Evolutionary conservation across 2,329 filamentous ascomycete genomes (phyloP), one percentile per base, ranked within the genome.

Genomic region (Penicillium thymicola): DNA sequence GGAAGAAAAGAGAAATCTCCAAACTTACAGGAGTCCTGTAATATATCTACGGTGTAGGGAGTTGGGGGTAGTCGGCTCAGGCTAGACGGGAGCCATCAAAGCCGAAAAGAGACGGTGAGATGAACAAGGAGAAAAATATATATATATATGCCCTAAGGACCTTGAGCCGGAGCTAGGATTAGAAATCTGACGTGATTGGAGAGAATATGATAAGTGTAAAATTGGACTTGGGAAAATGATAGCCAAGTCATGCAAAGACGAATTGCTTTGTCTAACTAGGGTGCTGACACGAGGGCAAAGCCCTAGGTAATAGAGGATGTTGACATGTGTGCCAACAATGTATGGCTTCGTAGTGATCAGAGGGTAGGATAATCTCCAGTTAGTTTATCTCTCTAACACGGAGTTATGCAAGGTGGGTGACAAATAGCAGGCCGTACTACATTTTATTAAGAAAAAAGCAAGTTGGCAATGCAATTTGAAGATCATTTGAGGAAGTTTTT

Each of bases 41-140:
- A 37, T 62, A 53, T 60, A 63, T 57, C 54, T 60, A 59, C 30
- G 9, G 2, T n/a, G 44, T 46, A 25, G 9, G 14, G 21, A 13
- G 44, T 21, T 21, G 21, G 21, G 21, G 16, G 41, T 25, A 34
- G 30, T 58, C 16, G 34, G 34, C 21, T 51, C 47, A 57, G 53
- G 56, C 50, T 25, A 25, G 3, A 23, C 57, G 61, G 57, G 61
- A 59, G 59, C 18, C 27, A 46, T 57, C 43, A 54, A 52, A 21
- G 13, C 34, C 41, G 46, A 34, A 59, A 61, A 60, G 37, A 60
- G 50, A 64, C 61, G 61, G 59, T 63, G 61, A 57, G 56, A 38
- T 46, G 54, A 25, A 41, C 41, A 57, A 34, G 21, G 37, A 34
- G 32, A 36, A 27, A 37, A 52, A 34, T 21, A 21, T 21, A 21